Evolutionary conservation across 768 basidiomycete species (phyloP).

Genomic region (Amanita phalloides): DNA sequence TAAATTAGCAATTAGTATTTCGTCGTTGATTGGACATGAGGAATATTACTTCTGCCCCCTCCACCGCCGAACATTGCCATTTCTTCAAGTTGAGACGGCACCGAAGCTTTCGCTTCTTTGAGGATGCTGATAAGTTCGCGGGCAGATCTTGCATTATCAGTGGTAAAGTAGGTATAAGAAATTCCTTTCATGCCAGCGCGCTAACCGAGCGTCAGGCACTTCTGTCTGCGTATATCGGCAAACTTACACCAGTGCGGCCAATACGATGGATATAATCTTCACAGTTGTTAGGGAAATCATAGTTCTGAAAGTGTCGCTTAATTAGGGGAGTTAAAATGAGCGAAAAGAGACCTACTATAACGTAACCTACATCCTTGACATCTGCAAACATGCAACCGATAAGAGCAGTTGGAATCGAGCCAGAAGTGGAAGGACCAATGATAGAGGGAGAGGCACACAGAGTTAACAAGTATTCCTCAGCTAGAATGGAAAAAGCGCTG

Average conservation of each 20-base stretch:
- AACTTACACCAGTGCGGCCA: constrained; percentile 83
- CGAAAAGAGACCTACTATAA: constrained; percentile 57
- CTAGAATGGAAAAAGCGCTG: constrained; percentile 6
- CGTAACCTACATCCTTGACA: constrained; percentile 98
- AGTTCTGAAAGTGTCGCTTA: constrained; percentile 47
- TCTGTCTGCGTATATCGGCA: background rate
- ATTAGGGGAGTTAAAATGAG: background rate
- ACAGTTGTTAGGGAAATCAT: constrained; percentile 96
- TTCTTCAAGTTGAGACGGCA: constrained; percentile 87
- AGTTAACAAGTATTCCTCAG: constrained; percentile 5
- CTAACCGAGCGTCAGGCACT: constrained; percentile 26
- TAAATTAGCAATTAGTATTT: background rate
- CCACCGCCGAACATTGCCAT: constrained; percentile 85
- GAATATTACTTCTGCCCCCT: constrained; percentile 54
- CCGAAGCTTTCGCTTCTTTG: constrained; percentile 72
- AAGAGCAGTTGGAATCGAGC: constrained; percentile 20
- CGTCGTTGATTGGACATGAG: background rate
- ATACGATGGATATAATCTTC: constrained; percentile 99
- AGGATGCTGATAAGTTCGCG: constrained; percentile 85
- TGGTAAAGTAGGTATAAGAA: constrained; percentile 94
- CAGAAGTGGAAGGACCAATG: constrained; percentile 11
- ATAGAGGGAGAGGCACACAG: constrained; percentile 21
- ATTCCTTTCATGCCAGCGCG: constrained; percentile 88
- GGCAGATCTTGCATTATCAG: constrained; percentile 90
- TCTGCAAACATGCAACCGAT: constrained; percentile 43